Evolutionary conservation across 2,329 filamentous ascomycete genomes (phyloP), one percentile per base, ranked within the genome.

Genomic region (Fusarium secorum): DNA sequence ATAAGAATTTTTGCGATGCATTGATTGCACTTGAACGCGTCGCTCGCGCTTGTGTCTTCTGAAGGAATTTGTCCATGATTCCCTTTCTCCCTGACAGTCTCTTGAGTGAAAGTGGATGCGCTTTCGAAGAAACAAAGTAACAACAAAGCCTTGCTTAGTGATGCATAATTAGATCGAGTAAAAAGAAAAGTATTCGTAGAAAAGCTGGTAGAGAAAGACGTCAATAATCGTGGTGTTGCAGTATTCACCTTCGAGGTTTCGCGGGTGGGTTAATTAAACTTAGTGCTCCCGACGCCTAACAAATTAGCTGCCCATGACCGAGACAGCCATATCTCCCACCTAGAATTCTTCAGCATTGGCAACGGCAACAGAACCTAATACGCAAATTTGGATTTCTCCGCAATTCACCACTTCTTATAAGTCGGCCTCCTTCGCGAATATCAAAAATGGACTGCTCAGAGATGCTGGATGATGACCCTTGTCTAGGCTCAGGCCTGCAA

Each of bases 1-100:
- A 73, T 26, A 68, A 60, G 18, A 75, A 65, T 51, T 67, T 75
- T 17, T 46, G 66, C 10, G 73, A 74, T 14, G 74, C 72, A 26
- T 53, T 63, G 20, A 51, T 24, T 35, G 74, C 74, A 49, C 72
- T 75, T 10, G 65, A 66, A 38, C 74, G 73, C 59, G 74, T 67
- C 33, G 58, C 55, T 33, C 74, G 72, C 38, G 65, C 36, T 46
- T 64, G 57, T 36, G 54, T 49, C 45, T 53, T 46, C 35, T 60
- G 58, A 38, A 57, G 54, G 38, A 69, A 66, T 42, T 44, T 72
- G 48, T 49, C 28, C 36, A 56, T 56, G 30, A 54, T 61, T 28
- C 13, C 13, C 24, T 26, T 18, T 35, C 15, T 18, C 15, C 6
- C 35, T 41, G n/a, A 46, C 15, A 22, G 13, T 20, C 24, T 10